Evolutionary conservation across 2,329 filamentous ascomycete species (phyloP).

Genomic region (Hymenoscyphus albidus): DNA sequence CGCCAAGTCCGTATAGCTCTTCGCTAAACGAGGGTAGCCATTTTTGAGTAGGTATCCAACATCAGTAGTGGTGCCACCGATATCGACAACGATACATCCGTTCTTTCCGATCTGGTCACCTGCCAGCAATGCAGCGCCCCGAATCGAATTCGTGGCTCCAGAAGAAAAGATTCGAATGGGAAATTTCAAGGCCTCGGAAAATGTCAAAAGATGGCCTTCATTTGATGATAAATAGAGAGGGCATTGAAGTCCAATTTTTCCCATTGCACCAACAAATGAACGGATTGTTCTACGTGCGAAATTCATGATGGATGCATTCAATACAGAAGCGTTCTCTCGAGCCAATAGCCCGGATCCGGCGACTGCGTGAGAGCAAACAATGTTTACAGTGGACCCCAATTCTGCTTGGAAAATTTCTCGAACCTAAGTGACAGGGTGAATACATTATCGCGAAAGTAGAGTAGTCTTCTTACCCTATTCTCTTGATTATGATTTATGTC

Average conservation of each 20-base stretch:
- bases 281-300: conserved; percentile 54
- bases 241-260: conserved; percentile 43
- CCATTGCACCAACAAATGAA: conserved; percentile 50
- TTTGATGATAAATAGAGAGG: conserved; percentile 55
- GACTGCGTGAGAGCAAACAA: conserved; percentile 48
- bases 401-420: conserved; percentile 23
- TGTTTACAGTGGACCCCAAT: conserved; percentile 35
- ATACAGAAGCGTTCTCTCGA: conserved; percentile 59
- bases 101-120: conserved; percentile 3
- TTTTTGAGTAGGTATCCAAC: conserved; percentile 53
- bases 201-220: conserved; percentile 55
- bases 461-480: conserved; percentile 38
- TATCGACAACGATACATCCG: conserved; percentile 43
- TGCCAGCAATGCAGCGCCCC: conserved; percentile 55
- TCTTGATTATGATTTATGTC: conserved; percentile 51
- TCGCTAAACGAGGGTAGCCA: conserved; percentile 56
- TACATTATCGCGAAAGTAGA: too few species aligned
- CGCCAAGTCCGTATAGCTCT: conserved; percentile 52
- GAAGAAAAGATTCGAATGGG: conserved; percentile 60
- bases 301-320: conserved; percentile 57
- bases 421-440: background rate
- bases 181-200: conserved; percentile 47
- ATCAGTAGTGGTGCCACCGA: conserved; percentile 56
- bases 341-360: conserved; percentile 47
- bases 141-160: conserved; percentile 60